phyloP scores from a whole-genome alignment of 352 stramenopile genomes.

The Phytopythium mirpurense region DNA sequence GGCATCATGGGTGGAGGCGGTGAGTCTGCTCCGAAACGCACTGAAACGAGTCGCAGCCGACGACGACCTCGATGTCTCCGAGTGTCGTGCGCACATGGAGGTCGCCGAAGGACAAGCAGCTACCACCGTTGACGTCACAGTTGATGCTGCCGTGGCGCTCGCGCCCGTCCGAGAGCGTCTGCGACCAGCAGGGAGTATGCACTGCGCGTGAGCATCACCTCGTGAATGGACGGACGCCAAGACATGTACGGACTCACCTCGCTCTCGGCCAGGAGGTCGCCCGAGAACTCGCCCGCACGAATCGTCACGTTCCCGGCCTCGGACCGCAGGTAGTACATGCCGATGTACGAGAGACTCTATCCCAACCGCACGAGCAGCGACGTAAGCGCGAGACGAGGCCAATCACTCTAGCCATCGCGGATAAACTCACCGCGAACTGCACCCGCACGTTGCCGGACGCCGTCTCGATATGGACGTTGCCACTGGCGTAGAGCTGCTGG shows the following conservation, averaged over 20 bases:
- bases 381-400: background rate
- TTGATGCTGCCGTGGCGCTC: slow-evolving; percentile 69
- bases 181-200: background rate
- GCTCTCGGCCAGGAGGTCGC: slow-evolving; percentile 30
- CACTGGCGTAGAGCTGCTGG: slow-evolving; percentile 37
- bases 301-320: slow-evolving; percentile 56
- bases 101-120: slow-evolving; percentile 59
- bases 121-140: slow-evolving; percentile 38
- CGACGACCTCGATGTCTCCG: slow-evolving; percentile 59
- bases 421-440: slow-evolving; percentile 38
- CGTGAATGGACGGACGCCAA: background rate
- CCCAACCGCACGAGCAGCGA: slow-evolving; percentile 3
- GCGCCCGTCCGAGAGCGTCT: slow-evolving; percentile 8
- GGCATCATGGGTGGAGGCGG: too few relatives aligned
- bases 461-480: slow-evolving; percentile 61
- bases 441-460: slow-evolving; percentile 56
- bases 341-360: slow-evolving; percentile 47
- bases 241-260: too few relatives aligned
- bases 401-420: background rate
- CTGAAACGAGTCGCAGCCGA: slow-evolving; percentile 64
- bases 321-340: slow-evolving; percentile 64
- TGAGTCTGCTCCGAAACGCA: slow-evolving; percentile 28
- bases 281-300: slow-evolving; percentile 47
- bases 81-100: slow-evolving; percentile 56
- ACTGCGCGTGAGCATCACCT: background rate